Evolutionary conservation across 2,329 filamentous ascomycete genomes (phyloP).

Genomic region (Paecilomyces variotii): DNA sequence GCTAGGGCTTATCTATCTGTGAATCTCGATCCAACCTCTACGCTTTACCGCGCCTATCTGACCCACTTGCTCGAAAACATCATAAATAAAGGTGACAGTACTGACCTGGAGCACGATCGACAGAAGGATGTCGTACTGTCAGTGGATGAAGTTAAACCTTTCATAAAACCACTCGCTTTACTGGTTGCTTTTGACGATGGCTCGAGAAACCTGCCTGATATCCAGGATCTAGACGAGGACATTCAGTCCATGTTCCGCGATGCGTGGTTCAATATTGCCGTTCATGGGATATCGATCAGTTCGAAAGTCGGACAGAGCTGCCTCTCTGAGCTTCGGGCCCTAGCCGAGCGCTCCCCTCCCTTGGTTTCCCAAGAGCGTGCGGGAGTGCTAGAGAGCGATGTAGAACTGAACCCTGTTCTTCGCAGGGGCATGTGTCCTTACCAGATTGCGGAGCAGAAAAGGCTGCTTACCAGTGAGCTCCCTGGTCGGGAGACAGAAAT

Average conservation of each 20-base stretch:
- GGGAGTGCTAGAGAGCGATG: constrained; percentile 88
- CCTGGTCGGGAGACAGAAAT: constrained; percentile 73
- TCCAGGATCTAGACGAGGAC: constrained; percentile 52
- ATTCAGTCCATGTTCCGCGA: constrained; percentile 70
- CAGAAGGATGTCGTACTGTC: constrained; percentile 75
- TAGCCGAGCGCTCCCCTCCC: constrained; percentile 81
- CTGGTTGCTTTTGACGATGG: constrained; percentile 55
- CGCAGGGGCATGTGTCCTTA: constrained; percentile 75
- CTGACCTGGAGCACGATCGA: constrained; percentile 63
- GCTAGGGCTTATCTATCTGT: constrained; percentile 73
- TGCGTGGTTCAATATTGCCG: constrained; percentile 96
- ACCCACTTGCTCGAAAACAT: constrained; percentile 77
- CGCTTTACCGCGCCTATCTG: constrained; percentile 75
- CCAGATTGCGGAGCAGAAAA: constrained; percentile 67
- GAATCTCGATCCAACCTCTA: constrained; percentile 57
- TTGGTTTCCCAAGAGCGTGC: constrained; percentile 81
- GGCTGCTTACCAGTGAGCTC: constrained; percentile 62
- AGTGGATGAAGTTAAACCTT: constrained; percentile 76
- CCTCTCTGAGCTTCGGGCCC: constrained; percentile 66
- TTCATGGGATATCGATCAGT: constrained; percentile 76
- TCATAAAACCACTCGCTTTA: constrained; percentile 79
- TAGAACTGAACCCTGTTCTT: constrained; percentile 90
- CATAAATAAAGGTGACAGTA: constrained; percentile 81
- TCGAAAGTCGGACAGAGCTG: constrained; percentile 68
- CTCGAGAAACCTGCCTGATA: constrained; percentile 18